Percentiles rank a stretch among this genome's conserved stretches.
These are phyloP conservation scores for Carallia brachiata DNA, from an alignment of 345 rosid species.

Conservation along the genomic window DNA sequence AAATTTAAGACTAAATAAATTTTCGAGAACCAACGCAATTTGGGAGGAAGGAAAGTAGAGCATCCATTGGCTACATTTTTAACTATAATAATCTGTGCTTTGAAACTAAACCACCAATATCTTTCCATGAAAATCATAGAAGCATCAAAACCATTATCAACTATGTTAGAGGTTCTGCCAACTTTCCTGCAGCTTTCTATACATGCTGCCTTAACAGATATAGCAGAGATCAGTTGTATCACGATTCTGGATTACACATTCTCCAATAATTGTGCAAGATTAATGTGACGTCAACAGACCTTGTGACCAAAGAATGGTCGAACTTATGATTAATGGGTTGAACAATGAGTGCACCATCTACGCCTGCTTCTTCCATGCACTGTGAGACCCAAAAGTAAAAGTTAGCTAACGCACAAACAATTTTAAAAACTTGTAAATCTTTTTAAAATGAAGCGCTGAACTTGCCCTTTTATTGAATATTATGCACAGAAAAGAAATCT, in stretches of 20 bases:
- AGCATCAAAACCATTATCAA: constrained; percentile 2
- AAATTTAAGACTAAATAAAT: background rate
- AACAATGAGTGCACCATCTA: constrained; percentile 91
- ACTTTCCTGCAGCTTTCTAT: background rate
- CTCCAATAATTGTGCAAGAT: constrained; percentile 4
- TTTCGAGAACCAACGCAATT: constrained; percentile 5
- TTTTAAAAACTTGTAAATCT: too few relatives aligned
- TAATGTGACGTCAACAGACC: constrained; percentile 36
- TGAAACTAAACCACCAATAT: too few relatives aligned
- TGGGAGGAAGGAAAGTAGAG: constrained; percentile 1
- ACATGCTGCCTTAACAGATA: too few relatives aligned
- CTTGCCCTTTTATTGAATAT: too few relatives aligned
- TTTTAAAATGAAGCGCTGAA: background rate
- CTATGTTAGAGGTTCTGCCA: background rate
- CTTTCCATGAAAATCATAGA: background rate
- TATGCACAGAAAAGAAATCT: too few relatives aligned
- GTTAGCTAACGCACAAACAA: background rate
- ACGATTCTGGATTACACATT: background rate
- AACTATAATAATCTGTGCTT: too few relatives aligned
- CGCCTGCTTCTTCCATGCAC: constrained; percentile 89
- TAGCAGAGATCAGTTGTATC: background rate
- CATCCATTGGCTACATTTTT: background rate
- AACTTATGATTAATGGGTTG: constrained; percentile 95
- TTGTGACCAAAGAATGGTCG: constrained; percentile 85
- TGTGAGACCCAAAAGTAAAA: constrained; percentile 20